These are phyloP conservation scores for Nepenthes alata DNA, from an alignment of 179 eudicot species.

Conservation along the genomic window DNA sequence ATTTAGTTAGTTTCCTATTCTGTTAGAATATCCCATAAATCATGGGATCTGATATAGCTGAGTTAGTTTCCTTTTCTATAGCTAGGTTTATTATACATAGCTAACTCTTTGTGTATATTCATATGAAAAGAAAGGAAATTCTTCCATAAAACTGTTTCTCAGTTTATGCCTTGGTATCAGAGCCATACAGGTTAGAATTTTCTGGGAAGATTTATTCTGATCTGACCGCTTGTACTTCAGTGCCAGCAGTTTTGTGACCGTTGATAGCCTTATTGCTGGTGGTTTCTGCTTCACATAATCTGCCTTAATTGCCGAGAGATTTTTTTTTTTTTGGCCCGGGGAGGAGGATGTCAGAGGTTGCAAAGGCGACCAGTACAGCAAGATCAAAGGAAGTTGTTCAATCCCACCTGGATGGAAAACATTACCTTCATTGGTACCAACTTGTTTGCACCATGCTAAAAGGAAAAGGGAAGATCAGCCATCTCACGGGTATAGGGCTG, in stretches of 20 bases:
- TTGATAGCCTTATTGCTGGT: not conserved
- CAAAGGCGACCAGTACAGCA: not conserved
- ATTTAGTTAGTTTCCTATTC: not conserved
- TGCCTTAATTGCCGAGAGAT: conserved; percentile 1
- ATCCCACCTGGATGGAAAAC: not conserved
- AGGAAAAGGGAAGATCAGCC: conserved; percentile 4
- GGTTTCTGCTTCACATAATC: not conserved
- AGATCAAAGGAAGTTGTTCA: not conserved
- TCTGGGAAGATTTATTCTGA: not conserved
- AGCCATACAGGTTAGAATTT: not conserved
- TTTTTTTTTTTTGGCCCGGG: not conserved
- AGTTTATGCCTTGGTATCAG: not conserved
- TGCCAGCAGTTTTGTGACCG: not conserved
- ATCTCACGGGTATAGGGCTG: not conserved
- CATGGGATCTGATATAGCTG: not conserved
- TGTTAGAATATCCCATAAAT: not conserved
- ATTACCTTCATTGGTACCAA: not conserved
- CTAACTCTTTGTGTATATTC: not conserved
- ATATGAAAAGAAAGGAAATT: not conserved
- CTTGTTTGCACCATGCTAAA: not conserved
- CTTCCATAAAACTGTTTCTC: not conserved
- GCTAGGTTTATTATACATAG: not conserved
- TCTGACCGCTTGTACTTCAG: not conserved
- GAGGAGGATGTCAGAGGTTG: not conserved
- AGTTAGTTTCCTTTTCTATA: not conserved